Evolutionary conservation across 139 green algal genomes (phyloP).

Genomic region (Tetradesmus obliquus): DNA sequence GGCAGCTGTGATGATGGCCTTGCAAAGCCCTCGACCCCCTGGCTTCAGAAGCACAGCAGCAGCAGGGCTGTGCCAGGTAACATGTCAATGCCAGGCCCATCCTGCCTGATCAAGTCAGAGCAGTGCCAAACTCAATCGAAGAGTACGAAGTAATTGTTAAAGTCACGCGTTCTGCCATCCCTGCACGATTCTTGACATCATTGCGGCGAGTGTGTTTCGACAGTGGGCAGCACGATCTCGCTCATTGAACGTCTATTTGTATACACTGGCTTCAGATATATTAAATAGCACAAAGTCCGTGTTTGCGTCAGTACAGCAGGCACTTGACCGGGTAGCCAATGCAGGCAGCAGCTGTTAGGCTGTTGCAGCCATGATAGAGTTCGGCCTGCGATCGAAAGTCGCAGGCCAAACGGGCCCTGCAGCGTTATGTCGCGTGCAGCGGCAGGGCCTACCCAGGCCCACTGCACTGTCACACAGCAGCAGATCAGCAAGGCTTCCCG

Average conservation of each 20-base stretch:
- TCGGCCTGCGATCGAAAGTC: background rate
- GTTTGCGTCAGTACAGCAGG: background rate
- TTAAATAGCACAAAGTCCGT: too few relatives aligned
- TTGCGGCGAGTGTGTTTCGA: background rate
- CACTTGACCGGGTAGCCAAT: background rate
- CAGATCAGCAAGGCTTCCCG: background rate
- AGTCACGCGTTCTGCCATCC: background rate
- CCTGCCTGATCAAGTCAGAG: background rate
- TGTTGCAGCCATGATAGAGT: constrained; percentile 3
- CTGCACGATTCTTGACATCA: background rate
- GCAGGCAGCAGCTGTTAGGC: background rate
- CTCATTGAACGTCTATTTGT: background rate
- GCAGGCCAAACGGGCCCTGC: background rate
- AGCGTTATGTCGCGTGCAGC: background rate
- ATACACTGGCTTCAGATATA: too few relatives aligned
- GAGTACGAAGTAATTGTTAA: too few relatives aligned
- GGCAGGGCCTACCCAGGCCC: background rate
- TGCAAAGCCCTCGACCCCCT: background rate
- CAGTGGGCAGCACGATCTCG: background rate
- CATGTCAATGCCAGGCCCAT: background rate
- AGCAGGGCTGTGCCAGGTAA: background rate
- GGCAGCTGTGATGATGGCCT: too few relatives aligned
- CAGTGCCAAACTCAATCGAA: too few relatives aligned
- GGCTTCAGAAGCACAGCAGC: too few relatives aligned
- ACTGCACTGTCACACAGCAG: background rate